Conservation (phyloP, 495 filamentous ascomycete genomes). For the Oleoguttula mirabilis region DNA sequence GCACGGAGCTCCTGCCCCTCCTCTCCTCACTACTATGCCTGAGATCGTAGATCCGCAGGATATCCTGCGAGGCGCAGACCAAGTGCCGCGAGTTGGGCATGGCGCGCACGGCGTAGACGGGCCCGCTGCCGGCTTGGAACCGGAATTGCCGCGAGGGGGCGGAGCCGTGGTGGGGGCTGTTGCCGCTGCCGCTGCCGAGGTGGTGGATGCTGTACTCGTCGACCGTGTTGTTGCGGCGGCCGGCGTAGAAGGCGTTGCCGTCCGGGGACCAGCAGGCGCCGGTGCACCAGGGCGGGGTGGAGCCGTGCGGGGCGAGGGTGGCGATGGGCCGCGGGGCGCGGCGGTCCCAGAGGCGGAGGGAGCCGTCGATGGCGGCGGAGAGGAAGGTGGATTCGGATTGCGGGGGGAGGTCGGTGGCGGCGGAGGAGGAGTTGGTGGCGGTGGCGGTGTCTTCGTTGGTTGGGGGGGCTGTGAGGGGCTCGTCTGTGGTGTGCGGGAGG, state of each 20-base stretch:
- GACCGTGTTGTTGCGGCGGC: constrained; percentile 83
- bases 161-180: too few relatives aligned
- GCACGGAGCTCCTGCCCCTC: constrained; percentile 56
- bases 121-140: constrained; percentile 78
- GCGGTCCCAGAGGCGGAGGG: constrained; percentile 83
- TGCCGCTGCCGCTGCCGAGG: constrained; percentile 33
- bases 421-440: constrained; percentile 7
- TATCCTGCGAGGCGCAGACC: constrained; percentile 90
- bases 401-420: constrained; percentile 16
- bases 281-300: constrained; percentile 93
- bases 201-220: constrained; percentile 89
- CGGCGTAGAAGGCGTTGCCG: constrained; percentile 90
- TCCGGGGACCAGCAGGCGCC: constrained; percentile 94
- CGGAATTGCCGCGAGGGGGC: constrained; percentile 71
- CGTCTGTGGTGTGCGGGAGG: constrained; percentile 8
- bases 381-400: constrained; percentile 64
- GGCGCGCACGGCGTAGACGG: constrained; percentile 71
- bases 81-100: constrained; percentile 94
- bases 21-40: constrained; percentile 51
- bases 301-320: constrained; percentile 53
- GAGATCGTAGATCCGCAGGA: constrained; percentile 82
- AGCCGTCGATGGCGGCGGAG: constrained; percentile 76
- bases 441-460: constrained; percentile 12
- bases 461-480: constrained; percentile 12
- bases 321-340: constrained; percentile 66